These are phyloP conservation scores for Litchi chinensis DNA, from an alignment of 345 rosid species.

Conservation along the genomic window DNA sequence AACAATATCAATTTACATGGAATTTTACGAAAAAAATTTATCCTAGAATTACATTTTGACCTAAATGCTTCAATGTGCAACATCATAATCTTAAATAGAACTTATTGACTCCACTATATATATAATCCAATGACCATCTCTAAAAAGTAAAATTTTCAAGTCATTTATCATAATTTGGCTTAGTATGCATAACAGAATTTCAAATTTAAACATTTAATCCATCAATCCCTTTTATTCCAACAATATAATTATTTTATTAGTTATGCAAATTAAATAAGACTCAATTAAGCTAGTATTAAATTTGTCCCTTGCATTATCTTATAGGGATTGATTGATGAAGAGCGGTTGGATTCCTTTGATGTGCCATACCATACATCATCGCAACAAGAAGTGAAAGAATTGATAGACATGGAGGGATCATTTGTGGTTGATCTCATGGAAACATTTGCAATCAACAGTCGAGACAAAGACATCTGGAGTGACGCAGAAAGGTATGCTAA, in stretches of 20 bases:
- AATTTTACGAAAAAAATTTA: no score
- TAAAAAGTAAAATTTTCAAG: no score
- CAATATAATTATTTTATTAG: neutral
- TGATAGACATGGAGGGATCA: conserved; percentile 7
- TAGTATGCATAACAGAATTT: no score
- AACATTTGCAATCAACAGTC: conserved; percentile 1
- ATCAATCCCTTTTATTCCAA: neutral
- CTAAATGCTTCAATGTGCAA: no score
- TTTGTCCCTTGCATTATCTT: neutral
- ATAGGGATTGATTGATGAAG: conserved; percentile 22
- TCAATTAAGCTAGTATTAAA: neutral
- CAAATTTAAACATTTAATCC: no score
- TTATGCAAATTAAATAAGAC: no score
- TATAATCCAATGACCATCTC: no score
- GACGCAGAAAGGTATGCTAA: conserved; percentile 4
- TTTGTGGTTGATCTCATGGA: conserved; percentile 17
- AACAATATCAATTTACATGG: no score
- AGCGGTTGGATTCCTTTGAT: conserved; percentile 26
- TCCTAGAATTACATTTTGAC: no score
- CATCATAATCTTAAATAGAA: no score
- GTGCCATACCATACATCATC: conserved; percentile 22
- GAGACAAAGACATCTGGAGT: neutral
- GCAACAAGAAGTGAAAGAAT: conserved; percentile 15
- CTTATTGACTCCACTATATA: no score
- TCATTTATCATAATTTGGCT: no score